Evolutionary conservation across 2,329 filamentous ascomycete species (phyloP).

Genomic region (Penicillium sp.): DNA sequence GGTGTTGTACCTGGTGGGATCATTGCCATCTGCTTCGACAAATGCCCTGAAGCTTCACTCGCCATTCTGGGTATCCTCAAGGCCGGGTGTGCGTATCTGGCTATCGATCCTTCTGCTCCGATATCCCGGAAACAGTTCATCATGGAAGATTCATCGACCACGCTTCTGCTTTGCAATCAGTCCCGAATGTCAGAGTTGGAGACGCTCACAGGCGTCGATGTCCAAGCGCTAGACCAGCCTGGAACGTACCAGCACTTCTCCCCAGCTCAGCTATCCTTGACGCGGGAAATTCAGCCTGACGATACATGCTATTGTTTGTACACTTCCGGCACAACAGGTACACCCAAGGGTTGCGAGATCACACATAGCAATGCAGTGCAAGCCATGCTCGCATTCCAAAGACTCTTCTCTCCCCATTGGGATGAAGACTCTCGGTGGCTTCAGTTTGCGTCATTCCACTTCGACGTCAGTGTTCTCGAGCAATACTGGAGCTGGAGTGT

Average conservation of each 20-base stretch:
- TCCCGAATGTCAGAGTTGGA: slow-evolving; percentile 45
- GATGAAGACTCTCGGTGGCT: slow-evolving; percentile 74
- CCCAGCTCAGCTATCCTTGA: slow-evolving; percentile 35
- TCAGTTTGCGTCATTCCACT: slow-evolving; percentile 92
- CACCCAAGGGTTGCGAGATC: slow-evolving; percentile 83
- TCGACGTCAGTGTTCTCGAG: slow-evolving; percentile 89
- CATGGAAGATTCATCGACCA: slow-evolving; percentile 68
- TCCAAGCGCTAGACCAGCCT: slow-evolving; percentile 51
- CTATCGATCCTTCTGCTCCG: slow-evolving; percentile 75
- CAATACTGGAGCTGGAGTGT: slow-evolving; percentile 97
- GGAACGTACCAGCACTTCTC: slow-evolving; percentile 39
- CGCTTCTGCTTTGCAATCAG: slow-evolving; percentile 62
- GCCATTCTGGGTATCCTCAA: slow-evolving; percentile 81
- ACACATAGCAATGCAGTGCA: slow-evolving; percentile 88
- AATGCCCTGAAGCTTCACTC: slow-evolving; percentile 81
- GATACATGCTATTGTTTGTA: slow-evolving; percentile 81
- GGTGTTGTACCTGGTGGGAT: slow-evolving; percentile 60
- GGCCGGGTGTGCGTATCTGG: slow-evolving; percentile 77
- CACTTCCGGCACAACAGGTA: slow-evolving; percentile 84
- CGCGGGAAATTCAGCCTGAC: slow-evolving; percentile 45
- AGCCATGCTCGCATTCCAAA: slow-evolving; percentile 82
- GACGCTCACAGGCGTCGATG: slow-evolving; percentile 35
- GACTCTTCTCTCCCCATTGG: slow-evolving; percentile 77
- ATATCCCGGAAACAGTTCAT: slow-evolving; percentile 75
- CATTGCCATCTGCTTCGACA: slow-evolving; percentile 78